Conservation (phyloP, 805 yeast species). For the Tetrapisispora phaffii region DNA sequence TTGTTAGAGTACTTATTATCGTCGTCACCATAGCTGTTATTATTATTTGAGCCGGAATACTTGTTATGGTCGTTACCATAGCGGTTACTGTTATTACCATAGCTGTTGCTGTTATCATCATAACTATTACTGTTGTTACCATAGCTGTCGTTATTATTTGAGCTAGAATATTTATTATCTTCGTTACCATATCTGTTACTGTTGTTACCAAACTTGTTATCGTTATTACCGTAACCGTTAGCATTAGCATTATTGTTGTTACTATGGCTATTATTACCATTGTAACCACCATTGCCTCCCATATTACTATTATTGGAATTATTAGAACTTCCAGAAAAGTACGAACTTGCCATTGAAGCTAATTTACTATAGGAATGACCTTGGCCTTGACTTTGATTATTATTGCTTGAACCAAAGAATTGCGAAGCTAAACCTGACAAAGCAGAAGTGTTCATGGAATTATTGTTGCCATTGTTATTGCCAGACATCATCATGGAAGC, state of each 20-base stretch:
- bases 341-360: slow-evolving; percentile 16
- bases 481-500: slow-evolving; percentile 15
- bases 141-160: not conserved
- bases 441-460: slow-evolving; percentile 13
- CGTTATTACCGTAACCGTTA: slow-evolving; percentile 3
- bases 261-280: slow-evolving; percentile 1
- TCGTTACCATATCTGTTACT: not conserved
- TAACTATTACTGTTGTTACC: not conserved
- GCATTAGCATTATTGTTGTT: not conserved
- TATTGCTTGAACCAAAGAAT: slow-evolving; percentile 13
- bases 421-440: slow-evolving; percentile 21
- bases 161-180: not conserved
- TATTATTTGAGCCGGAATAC: not conserved
- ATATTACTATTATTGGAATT: not conserved
- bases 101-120: not conserved
- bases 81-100: not conserved
- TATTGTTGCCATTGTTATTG: slow-evolving; percentile 2
- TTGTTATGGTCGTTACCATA: not conserved
- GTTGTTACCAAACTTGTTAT: slow-evolving; percentile 1
- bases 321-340: slow-evolving; percentile 2
- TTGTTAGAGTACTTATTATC: not conserved
- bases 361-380: slow-evolving; percentile 12
- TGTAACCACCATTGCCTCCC: not conserved
- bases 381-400: slow-evolving; percentile 2
- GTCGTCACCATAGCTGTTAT: not conserved